Evolutionary conservation across 2,329 filamentous ascomycete genomes (phyloP), one percentile per base, ranked within the genome.

Genomic region (Fusarium subtropicale): DNA sequence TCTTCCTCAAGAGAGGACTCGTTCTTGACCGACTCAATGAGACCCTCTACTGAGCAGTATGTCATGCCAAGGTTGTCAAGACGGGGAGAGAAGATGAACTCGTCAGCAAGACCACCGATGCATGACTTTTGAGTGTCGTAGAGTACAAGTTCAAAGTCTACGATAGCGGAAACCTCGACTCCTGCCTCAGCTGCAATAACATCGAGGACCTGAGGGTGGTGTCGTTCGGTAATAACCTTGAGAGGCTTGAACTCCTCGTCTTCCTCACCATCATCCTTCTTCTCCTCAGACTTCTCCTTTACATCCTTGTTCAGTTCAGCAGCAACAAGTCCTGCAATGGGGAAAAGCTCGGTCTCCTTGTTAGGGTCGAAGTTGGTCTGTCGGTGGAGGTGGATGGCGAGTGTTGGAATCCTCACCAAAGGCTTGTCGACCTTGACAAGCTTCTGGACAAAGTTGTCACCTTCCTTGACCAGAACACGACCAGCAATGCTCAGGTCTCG

Each of bases 31-130:
- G 95, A 97, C 68, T 91, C 87, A 74, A 98, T 93, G 59, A 99
- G 85, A 58, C 93, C 94, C 80, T 91, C 87, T 56, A 96, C 89
- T 69, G 92, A 91, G 83, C 96, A 98, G 83, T 94, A 98, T 12
- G 95, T 97, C 92, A 97, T 97, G 81, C 93, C 92, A 18, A 97
- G 86, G 80, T 99, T 99, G 83, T 99, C 96, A 57, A 99, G 87
- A 46, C 96, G 90, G n/a, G 94, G 90, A 4, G 95, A 97, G 83
- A 95, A 97, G 82, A 99, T 92, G 78, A 99, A 92, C 80, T 99
- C 96, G 76, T 97, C 91, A 78, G 92, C 91, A 71, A 99, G 82
- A 36, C 96, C 96, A 62, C 96, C 96, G 18, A 99, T 87, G 76
- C 90, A 92, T 1, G 94, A 89, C 77, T 95, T 92, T 76, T 99